Evolutionary conservation across 2,329 filamentous ascomycete genomes (phyloP), one percentile per base, ranked within the genome.

Genomic region (Aspergillus hiratsukae): DNA sequence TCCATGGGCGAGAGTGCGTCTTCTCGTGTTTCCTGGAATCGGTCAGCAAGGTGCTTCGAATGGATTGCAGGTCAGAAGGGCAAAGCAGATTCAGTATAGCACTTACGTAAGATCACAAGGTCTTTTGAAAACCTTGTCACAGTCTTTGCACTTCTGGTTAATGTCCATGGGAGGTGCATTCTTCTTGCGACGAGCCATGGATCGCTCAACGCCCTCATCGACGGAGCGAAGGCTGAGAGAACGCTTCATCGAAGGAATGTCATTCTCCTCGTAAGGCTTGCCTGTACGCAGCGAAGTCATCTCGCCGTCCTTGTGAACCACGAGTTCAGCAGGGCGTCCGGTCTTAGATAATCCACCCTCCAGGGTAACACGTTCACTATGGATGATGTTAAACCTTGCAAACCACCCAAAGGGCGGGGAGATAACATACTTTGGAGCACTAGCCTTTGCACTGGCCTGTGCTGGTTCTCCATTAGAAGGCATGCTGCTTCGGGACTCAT

Each of bases 121-220:
- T 60, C 94, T 87, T 76, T 94, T 95, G 80, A 97, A 97, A 74
- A 93, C 86, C 77, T 96, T 97, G 74, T 85, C 86, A 77, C 93
- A 97, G 70, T 91, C 84, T 60, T 83, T 82, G 80, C 91, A 96
- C 66, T 85, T 85, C 76, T 93, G 88, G 49, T 90, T 86, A 51
- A 93, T 85, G 73, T 95, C 88, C 75, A 93, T 90, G 5, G 89
- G 88, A 52, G 86, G 88, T 37, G 91, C 90, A 58, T 93, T 93
- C 84, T 96, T 96, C 84, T 95, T 95, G 64, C 91, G 88, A 57
- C 92, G 88, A 56, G 92, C 93, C 93, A 97, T 97, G 43, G 92
- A 97, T 51, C 92, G 90, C 76, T 87, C 85, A 61, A 91, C 91
- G 57, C 93, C 89, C 63, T 95, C 90, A 64, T 88, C 85, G 17